Conservation (phyloP, 2,329 filamentous ascomycete species). For the Colletotrichum gloeosporioides region DNA sequence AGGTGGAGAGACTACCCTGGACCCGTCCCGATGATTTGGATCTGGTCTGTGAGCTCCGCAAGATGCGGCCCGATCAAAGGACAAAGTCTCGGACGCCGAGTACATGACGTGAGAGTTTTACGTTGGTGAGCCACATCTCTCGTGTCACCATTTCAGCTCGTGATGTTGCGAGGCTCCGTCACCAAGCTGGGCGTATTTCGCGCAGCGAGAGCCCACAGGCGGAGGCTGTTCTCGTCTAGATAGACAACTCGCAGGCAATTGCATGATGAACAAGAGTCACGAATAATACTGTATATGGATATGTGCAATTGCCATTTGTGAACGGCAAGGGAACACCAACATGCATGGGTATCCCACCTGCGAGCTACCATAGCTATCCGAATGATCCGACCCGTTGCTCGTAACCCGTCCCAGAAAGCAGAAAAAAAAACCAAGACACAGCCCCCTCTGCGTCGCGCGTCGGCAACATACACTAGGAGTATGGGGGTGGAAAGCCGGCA, state of each 20-base stretch:
- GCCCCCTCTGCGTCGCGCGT: background rate
- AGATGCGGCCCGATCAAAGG: background rate
- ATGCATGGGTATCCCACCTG: conserved; percentile 18
- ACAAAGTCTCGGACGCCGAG: background rate
- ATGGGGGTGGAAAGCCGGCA: background rate
- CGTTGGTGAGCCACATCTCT: background rate
- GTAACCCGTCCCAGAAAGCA: conserved; percentile 17
- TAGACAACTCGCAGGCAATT: background rate
- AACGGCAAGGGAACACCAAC: conserved; percentile 18
- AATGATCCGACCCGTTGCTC: conserved; percentile 20
- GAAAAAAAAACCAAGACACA: background rate
- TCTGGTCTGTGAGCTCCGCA: background rate
- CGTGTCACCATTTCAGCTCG: background rate
- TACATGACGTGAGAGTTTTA: background rate
- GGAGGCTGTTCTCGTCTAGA: background rate
- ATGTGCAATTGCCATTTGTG: conserved; percentile 20
- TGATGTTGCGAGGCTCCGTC: background rate
- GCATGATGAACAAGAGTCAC: background rate
- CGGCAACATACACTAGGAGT: background rate
- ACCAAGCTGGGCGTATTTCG: background rate
- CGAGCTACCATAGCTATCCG: conserved; percentile 20
- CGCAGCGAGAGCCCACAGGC: background rate
- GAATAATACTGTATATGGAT: background rate
- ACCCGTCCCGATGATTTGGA: background rate
- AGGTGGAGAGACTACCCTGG: background rate